These are phyloP conservation scores for Capsicum baccatum DNA, from an alignment of 257 asterid species.

Conservation along the genomic window DNA sequence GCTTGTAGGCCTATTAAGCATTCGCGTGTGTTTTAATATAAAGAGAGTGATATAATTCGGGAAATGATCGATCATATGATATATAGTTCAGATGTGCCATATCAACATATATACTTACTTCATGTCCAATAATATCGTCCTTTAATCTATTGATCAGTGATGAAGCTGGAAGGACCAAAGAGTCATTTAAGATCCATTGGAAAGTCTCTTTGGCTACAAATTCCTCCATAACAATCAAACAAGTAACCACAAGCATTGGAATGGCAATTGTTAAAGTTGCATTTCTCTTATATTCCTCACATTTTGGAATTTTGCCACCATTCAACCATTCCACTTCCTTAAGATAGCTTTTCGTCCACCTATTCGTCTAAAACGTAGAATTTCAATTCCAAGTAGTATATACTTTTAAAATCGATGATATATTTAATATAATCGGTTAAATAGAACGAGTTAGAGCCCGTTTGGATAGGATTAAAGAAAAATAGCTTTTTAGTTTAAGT, in stretches of 20 bases:
- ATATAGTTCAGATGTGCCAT: too few relatives aligned
- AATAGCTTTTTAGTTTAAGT: too few relatives aligned
- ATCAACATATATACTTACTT: not conserved
- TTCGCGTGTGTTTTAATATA: too few relatives aligned
- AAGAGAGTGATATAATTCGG: too few relatives aligned
- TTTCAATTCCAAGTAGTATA: rapidly evolving
- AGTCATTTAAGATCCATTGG: not conserved
- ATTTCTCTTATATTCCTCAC: not conserved
- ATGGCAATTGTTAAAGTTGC: not conserved
- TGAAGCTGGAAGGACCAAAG: not conserved
- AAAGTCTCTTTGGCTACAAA: not conserved
- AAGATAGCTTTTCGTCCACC: not conserved
- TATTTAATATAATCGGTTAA: too few relatives aligned
- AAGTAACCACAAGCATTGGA: not conserved
- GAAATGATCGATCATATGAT: too few relatives aligned
- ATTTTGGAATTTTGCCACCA: not conserved
- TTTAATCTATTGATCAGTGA: not conserved
- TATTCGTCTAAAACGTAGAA: not conserved
- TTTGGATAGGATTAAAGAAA: too few relatives aligned
- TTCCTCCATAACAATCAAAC: not conserved
- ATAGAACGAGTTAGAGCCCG: too few relatives aligned
- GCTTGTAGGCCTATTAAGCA: too few relatives aligned
- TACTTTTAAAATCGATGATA: not conserved
- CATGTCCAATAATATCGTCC: not conserved
- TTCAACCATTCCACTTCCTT: not conserved